phyloP scores from a whole-genome alignment of 441 rosid genomes.

The Biscutella auriculata region DNA sequence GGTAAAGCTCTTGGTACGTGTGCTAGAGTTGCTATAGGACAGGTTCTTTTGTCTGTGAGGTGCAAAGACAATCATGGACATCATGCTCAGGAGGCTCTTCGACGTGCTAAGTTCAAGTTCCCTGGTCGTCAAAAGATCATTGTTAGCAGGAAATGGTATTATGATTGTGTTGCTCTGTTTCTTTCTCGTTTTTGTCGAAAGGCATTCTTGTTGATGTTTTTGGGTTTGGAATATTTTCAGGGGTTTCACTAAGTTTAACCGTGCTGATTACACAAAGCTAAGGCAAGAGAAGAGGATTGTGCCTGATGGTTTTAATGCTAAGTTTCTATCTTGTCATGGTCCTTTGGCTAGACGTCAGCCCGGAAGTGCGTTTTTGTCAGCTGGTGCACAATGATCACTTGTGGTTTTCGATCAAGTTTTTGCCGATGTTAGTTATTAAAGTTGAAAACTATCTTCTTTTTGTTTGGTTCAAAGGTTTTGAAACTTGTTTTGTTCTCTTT shows the following conservation, averaged over 20 bases:
- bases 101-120: slow-evolving; percentile 84
- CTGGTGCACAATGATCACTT: slow-evolving; percentile 7
- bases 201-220: not conserved
- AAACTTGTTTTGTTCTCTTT: not conserved
- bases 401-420: slow-evolving; percentile 1
- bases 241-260: slow-evolving; percentile 1
- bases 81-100: slow-evolving; percentile 92
- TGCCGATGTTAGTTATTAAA: not conserved
- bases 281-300: not conserved
- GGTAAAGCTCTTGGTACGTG: slow-evolving; percentile 51
- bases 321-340: slow-evolving; percentile 4
- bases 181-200: not conserved
- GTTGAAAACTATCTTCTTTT: not conserved
- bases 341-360: not conserved
- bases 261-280: not conserved
- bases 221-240: not conserved
- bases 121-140: slow-evolving; percentile 87
- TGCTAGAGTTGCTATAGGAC: slow-evolving; percentile 57
- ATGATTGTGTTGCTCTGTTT: not conserved
- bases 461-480: not conserved
- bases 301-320: not conserved
- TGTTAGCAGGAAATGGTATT: slow-evolving; percentile 44
- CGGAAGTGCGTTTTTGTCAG: slow-evolving; percentile 2
- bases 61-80: slow-evolving; percentile 65
- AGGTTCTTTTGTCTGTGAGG: slow-evolving; percentile 75